Evolutionary conservation across 2,329 filamentous ascomycete genomes (phyloP), one percentile per base, ranked within the genome.

Genomic region (Zymoseptoria brevis): DNA sequence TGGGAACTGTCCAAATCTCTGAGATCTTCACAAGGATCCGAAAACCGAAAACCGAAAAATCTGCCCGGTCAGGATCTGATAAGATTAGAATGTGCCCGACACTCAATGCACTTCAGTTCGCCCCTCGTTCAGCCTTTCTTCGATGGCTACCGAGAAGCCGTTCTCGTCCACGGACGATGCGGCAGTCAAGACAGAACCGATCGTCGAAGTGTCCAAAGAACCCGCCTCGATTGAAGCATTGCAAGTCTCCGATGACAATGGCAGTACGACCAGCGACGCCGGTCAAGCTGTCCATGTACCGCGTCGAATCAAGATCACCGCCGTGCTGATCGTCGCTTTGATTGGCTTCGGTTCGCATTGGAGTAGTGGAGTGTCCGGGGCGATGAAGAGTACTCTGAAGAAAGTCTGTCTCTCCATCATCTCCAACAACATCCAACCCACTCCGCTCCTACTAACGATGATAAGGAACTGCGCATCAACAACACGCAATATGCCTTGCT

Each of bases 271-370:
- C 35, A 62, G 55, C 54, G 55, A 60, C 11, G 57, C 57, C 13
- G 56, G 61, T n/a, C 57, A 50, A 8, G 62, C 61, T 3, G 51
- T 55, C 13, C 56, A 64, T 35, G 63, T 68, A 0, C 65, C 65
- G 1, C 19, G 63, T 67, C 69, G 76, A 73, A 61, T 67, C 54
- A 67, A 67, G 62, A 56, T 81, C 13, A 67, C 73, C 8, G 76
- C 81, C 0, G 78, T 85, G 2, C 53, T 82, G 0, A 66, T 83
- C 8, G 79, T 82, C 1, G 79, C 77, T 13, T 70, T 76, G 57
- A 83, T 85, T 63, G 81, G 83, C 1, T 85, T 85, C 64, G 83
- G 83, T 0, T 81, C 81, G 0, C 78, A 80, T 21, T 85, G 83
- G 82, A 84, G 81, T 62, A 76, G 76, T n/a, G 81, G 83, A 1